Percentiles rank a stretch among this genome's conserved stretches.
Evolutionary conservation across 495 filamentous ascomycete genomes (phyloP).

Genomic region (Penicillium cosmopolitanum): DNA sequence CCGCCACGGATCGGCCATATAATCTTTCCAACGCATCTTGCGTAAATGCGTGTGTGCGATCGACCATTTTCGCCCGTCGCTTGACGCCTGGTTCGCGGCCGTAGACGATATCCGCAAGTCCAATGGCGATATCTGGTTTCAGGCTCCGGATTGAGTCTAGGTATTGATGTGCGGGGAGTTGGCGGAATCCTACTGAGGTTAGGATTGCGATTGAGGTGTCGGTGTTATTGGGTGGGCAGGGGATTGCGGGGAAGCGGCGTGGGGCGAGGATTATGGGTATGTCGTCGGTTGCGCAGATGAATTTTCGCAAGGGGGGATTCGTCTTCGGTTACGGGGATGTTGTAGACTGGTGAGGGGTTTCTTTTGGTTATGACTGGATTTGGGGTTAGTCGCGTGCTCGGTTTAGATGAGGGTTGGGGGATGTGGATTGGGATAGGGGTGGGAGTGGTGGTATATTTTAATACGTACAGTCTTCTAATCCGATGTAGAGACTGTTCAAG

Average conservation of each 20-base stretch:
- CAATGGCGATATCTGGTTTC: constrained; percentile 79
- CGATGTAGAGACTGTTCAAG: constrained; percentile 73
- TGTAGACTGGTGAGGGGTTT: constrained; percentile 53
- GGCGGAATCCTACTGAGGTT: constrained; percentile 81
- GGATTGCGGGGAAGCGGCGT: constrained; percentile 74
- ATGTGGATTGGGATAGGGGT: not conserved
- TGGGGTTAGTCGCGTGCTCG: not conserved
- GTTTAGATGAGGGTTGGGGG: not conserved
- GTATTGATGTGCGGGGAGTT: constrained; percentile 70
- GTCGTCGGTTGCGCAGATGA: constrained; percentile 62
- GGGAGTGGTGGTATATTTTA: not conserved
- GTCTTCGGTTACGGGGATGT: constrained; percentile 39
- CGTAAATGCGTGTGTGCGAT: constrained; percentile 77
- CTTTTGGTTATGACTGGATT: constrained; percentile 74
- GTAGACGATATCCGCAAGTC: constrained; percentile 74
- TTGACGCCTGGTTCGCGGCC: constrained; percentile 64
- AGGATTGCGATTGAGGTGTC: constrained; percentile 72
- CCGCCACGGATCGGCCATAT: constrained; percentile 42
- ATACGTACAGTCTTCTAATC: constrained; percentile 89
- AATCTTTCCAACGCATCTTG: constrained; percentile 55
- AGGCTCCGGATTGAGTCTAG: constrained; percentile 61
- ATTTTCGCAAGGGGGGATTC: constrained; percentile 69
- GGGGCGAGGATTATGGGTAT: constrained; percentile 75
- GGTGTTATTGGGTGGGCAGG: constrained; percentile 73
- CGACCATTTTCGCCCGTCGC: constrained; percentile 78